Evolutionary conservation across 169 alveolate species (phyloP).

Genomic region (Cryptosporidium ubiquitum): DNA sequence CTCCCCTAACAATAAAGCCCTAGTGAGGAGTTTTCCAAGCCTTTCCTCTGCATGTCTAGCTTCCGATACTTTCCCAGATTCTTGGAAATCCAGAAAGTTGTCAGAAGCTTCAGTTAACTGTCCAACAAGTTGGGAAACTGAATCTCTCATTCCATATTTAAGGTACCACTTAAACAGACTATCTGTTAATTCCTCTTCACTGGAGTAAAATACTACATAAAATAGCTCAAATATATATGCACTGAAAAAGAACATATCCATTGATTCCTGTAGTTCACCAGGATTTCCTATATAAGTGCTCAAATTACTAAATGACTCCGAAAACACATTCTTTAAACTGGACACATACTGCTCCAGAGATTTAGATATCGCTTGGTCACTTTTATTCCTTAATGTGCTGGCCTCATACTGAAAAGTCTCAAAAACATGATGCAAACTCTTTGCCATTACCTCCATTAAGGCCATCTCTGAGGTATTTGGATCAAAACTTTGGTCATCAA

Average conservation of each 20-base stretch:
- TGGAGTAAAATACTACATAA: slow-evolving; percentile 33
- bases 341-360: slow-evolving; percentile 43
- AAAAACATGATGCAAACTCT: slow-evolving; percentile 34
- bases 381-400: slow-evolving; percentile 14
- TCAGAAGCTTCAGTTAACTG: slow-evolving; percentile 44
- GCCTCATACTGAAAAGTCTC: slow-evolving; percentile 68
- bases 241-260: slow-evolving; percentile 65
- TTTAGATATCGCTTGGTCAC: slow-evolving; percentile 28
- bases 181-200: slow-evolving; percentile 5
- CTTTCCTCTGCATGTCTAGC: slow-evolving; percentile 5
- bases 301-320: slow-evolving; percentile 34
- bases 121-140: slow-evolving; percentile 13
- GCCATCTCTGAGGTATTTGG: neutral
- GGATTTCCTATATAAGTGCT: slow-evolving; percentile 1
- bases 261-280: slow-evolving; percentile 1
- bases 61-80: slow-evolving; percentile 3
- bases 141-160: slow-evolving; percentile 58
- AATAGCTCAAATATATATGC: slow-evolving; percentile 54
- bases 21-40: slow-evolving; percentile 18
- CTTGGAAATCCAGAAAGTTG: slow-evolving; percentile 40
- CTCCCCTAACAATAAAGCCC: slow-evolving; percentile 37
- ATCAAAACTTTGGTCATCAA: neutral
- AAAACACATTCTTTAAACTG: slow-evolving; percentile 28
- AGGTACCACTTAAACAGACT: slow-evolving; percentile 52
- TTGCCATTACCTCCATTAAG: slow-evolving; percentile 41